Percentiles rank a stretch among this genome's conserved stretches.
These are phyloP conservation scores for Pelargonium cotyledonis DNA, from an alignment of 441 rosid genomes.

Conservation along the genomic window DNA sequence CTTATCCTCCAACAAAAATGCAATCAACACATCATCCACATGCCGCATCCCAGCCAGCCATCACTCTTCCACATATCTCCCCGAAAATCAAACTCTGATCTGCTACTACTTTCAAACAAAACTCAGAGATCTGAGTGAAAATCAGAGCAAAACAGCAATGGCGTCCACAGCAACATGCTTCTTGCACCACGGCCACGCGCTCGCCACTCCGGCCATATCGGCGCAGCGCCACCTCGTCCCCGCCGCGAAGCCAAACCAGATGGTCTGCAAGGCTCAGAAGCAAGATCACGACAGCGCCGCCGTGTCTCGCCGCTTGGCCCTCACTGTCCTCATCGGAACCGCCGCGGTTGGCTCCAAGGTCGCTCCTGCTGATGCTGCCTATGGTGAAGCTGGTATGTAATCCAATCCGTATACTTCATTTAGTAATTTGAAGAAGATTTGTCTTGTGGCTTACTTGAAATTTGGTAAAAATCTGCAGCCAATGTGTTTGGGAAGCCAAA, in stretches of 20 bases:
- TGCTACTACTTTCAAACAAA: not conserved
- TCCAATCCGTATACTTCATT: too few relatives aligned
- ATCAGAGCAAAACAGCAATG: constrained; percentile 27
- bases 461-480: constrained; percentile 38
- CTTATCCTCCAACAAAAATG: constrained; percentile 50
- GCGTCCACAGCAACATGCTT: constrained; percentile 72
- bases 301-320: constrained; percentile 81
- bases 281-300: constrained; percentile 20
- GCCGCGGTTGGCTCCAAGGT: constrained; percentile 82
- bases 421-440: too few relatives aligned
- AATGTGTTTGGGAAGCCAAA: constrained; percentile 95
- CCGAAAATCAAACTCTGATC: not conserved
- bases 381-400: constrained; percentile 81
- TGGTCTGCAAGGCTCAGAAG: constrained; percentile 73
- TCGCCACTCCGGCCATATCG: constrained; percentile 30
- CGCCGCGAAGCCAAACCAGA: not conserved
- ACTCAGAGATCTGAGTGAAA: not conserved
- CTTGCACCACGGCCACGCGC: constrained; percentile 63
- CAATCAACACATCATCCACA: constrained; percentile 27
- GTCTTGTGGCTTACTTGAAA: not conserved
- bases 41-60: constrained; percentile 17
- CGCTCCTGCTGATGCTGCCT: constrained; percentile 93
- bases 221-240: constrained; percentile 36
- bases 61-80: constrained; percentile 23
- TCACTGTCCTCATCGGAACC: constrained; percentile 71